Conservation (phyloP, 495 filamentous ascomycete species). For the Astrothelium macrocarpum region DNA sequence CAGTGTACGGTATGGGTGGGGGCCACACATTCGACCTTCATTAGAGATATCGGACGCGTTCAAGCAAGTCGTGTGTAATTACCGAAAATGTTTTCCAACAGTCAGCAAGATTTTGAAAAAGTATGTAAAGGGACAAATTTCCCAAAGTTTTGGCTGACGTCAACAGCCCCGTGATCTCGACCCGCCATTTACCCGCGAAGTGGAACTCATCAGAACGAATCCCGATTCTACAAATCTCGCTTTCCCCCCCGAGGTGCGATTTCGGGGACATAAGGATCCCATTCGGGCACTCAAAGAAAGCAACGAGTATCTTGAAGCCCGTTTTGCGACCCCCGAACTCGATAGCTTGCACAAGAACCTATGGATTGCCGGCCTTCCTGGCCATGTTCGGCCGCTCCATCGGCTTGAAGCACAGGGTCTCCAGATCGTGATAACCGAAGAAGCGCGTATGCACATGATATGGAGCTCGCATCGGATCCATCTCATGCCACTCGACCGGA, state of each 20-base stretch:
- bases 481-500: neutral
- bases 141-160: neutral
- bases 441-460: neutral
- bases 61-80: no score
- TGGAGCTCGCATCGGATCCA: neutral
- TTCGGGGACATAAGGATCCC: neutral
- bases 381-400: neutral
- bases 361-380: neutral
- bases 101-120: neutral
- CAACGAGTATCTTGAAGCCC: neutral
- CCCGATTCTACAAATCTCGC: neutral
- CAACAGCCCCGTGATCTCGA: neutral
- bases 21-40: neutral
- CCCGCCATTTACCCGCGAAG: neutral
- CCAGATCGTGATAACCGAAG: neutral
- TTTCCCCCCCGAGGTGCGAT: neutral
- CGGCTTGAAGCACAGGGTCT: neutral
- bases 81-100: neutral
- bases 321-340: neutral
- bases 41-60: neutral
- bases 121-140: neutral
- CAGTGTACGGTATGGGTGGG: no score
- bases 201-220: neutral
- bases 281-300: neutral
- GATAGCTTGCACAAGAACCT: neutral